These are phyloP conservation scores for Pseudozyma hubeiensis DNA, from an alignment of 1,284 basidiomycete species.

Conservation along the genomic window DNA sequence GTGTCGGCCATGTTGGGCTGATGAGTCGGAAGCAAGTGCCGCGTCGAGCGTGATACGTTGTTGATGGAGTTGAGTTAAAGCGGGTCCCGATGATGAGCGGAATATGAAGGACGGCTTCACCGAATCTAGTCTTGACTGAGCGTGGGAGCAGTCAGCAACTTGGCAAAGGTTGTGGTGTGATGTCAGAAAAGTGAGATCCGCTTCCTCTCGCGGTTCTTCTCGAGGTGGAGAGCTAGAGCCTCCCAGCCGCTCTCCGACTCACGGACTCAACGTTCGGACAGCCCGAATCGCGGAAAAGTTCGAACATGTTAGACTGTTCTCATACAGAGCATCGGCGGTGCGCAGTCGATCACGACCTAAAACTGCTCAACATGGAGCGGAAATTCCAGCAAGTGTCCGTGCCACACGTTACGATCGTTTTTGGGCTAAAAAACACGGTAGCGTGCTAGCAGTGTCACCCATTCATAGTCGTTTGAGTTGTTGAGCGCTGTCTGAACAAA, in stretches of 20 bases:
- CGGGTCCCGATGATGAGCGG: background rate
- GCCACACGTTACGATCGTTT: too few species aligned
- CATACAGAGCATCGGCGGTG: background rate
- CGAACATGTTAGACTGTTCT: constrained; percentile 9
- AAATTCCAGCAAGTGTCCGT: too few species aligned
- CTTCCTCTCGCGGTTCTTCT: background rate
- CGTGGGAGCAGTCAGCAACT: constrained; percentile 1
- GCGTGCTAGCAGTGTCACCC: too few species aligned
- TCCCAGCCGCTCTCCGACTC: background rate
- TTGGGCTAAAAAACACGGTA: too few species aligned
- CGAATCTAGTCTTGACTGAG: constrained; percentile 5
- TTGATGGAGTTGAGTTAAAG: background rate
- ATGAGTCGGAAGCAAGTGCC: constrained; percentile 8
- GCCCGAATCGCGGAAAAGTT: background rate
- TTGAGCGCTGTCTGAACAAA: too few species aligned
- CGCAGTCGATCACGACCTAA: constrained; percentile 21
- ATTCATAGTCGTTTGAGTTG: too few species aligned
- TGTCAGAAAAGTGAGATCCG: background rate
- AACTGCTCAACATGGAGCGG: background rate
- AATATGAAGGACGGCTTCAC: background rate
- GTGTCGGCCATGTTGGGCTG: constrained; percentile 56
- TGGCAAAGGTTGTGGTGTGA: constrained; percentile 8
- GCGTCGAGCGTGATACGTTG: constrained; percentile 8
- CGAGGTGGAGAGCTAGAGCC: background rate
- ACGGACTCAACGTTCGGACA: constrained; percentile 20